Evolutionary conservation across 129 eudicot species (phyloP).

Genomic region (Glebionis coronaria): DNA sequence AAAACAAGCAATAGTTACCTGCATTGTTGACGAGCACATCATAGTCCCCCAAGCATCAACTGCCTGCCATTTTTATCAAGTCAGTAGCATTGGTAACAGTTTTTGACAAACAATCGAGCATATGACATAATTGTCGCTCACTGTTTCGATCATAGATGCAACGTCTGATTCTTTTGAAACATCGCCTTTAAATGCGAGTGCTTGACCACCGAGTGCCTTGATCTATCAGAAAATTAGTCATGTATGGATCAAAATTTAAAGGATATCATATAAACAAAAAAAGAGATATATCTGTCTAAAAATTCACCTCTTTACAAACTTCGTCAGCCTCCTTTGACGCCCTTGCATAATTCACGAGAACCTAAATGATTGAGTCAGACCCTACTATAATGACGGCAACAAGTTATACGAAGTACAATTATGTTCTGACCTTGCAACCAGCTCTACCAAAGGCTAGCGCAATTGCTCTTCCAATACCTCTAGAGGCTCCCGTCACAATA

Average conservation of each 20-base stretch:
- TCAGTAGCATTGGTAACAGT: not conserved
- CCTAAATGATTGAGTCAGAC: conserved; percentile 32
- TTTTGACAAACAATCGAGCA: not conserved
- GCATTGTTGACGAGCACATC: conserved; percentile 73
- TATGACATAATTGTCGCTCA: not conserved
- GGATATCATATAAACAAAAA: not conserved
- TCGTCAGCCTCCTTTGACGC: conserved; percentile 27
- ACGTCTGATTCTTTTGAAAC: not conserved
- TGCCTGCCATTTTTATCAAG: conserved; percentile 38
- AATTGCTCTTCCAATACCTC: conserved; percentile 82
- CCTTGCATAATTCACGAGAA: conserved; percentile 55
- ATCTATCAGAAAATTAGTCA: not conserved
- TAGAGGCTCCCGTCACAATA: conserved; percentile 94
- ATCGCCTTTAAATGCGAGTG: not conserved
- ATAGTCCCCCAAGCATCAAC: conserved; percentile 73
- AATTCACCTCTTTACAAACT: not conserved
- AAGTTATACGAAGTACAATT: not conserved
- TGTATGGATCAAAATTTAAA: not conserved
- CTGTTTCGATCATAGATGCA: not conserved
- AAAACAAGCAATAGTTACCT: conserved; percentile 18
- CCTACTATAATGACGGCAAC: not conserved
- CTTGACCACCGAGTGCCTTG: not conserved
- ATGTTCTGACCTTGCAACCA: conserved; percentile 68
- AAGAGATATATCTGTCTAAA: not conserved
- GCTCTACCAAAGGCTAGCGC: conserved; percentile 76